Base-by-base conservation (phyloP, 176 grass and related monocot species). In the Oryza coarctata region DNA sequence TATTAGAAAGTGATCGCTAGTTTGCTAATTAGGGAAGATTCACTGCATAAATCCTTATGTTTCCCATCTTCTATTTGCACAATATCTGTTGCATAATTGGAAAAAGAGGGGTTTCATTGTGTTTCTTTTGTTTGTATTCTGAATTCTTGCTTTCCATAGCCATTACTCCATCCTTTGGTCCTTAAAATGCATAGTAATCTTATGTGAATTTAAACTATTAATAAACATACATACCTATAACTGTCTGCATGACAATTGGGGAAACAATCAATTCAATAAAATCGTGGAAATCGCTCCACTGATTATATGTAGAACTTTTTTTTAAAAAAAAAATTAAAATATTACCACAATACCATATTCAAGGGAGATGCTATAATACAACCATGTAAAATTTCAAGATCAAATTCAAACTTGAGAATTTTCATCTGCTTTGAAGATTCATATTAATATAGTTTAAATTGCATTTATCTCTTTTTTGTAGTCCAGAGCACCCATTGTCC, bases 401-500 rank as follows among this genome's bases (percentile, higher is more conserved):
- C n/a, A 20, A 60, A 60, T 23, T 60, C 55, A 25, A 25, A 23
- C 55, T 25, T 60, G 55, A 65, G 36, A 87, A 76, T 57, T 35
- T 28, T 32, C 34, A 40, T 49, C 52, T 38, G 11, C 47, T 80
- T 88, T 50, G 26, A 68, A 26, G 20, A 71, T 81, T 49, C 60
- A 77, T 11, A 70, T 52, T 85, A 71, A 11, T 80, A 75, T 84
- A 22, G 12, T 25, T 83, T 72, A 31, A 71, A 31, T 74, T 68
- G 22, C 65, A 40, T 70, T 91, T 83, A 10, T 80, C 58, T 92
- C 22, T 52, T 68, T 84, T 41, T 6, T 89, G 82, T 86, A 98
- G 95, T 78, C 95, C 95, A 84, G 95, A 98, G 80, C 84, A 98
- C 83, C 92, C 95, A 39, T 69, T 95, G 65, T 78, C 55, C 62